Base-by-base conservation (phyloP, 2,329 filamentous ascomycete genomes). In the Alternaria triticimaculans region DNA sequence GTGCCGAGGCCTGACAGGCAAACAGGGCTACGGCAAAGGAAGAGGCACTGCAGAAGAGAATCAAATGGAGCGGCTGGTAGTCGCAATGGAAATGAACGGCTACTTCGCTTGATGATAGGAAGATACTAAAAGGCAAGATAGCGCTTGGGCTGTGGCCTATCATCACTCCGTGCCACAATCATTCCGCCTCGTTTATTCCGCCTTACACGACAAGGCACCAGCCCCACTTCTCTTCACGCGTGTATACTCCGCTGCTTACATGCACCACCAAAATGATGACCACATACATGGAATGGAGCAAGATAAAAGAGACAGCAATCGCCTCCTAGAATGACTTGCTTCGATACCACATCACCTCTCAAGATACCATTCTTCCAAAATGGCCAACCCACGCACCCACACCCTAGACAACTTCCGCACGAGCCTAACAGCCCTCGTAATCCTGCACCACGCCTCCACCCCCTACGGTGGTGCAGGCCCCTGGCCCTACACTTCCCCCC, bases 51-150 rank as follows among this genome's bases (percentile, higher is more conserved):
- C 65, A 56, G 82, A 84, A 33, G 83, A 84, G 60, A 90, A 89
- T 77, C 86, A 89, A 54, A 87, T 94, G 73, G 87, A 89, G 50
- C 87, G 91, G 72, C 82, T 96, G 65, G 80, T 93, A 55, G 78
- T 90, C 63, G 88, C 87, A 73, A 81, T 95, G 67, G 92, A 94
- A 76, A 89, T 93, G 86, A 89, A 86, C 65, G 84, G 85, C 33
- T 92, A 91, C 72, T 93, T 92, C 65, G 67, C 65, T 14, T 53
- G 14, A 53, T 18, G 6, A 9, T 11, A 25, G 8, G 3, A 23
- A 11, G 20, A 14, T 2, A 15, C 5, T 1, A 6, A 23, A 5
- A 20, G 4, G 8, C 10, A 21, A n/a, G 23, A 15, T 21, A 2
- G 28, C 9, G 28, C 10, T 23, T 23, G 20, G 28, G 8, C 12